Evolutionary conservation across 768 basidiomycete species (phyloP).

Genomic region (Boletus tomentosulus): DNA sequence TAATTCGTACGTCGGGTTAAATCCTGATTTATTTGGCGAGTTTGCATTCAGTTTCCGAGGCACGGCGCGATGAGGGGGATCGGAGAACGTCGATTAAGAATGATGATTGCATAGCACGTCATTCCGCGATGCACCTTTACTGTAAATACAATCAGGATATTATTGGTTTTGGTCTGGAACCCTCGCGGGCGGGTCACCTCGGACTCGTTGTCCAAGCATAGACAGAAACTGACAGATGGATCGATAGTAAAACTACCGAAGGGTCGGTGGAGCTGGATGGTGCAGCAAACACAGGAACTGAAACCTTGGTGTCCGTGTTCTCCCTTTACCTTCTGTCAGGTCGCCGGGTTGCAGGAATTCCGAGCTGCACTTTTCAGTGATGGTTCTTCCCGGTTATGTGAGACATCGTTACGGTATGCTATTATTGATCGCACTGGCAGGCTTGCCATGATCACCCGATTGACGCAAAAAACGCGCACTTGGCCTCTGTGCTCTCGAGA

Average conservation of each 20-base stretch:
- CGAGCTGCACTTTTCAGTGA: neutral
- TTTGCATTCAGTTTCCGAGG: neutral
- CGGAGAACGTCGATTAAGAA: neutral
- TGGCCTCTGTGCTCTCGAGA: neutral
- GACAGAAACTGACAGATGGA: neutral
- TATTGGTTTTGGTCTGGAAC: neutral
- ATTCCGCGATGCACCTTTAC: neutral
- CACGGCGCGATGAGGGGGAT: slow-evolving; percentile 1
- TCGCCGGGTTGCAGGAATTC: too few relatives aligned
- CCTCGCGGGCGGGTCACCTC: neutral
- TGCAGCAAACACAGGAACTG: neutral
- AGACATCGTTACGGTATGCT: neutral
- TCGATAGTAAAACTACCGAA: neutral
- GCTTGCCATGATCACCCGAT: neutral
- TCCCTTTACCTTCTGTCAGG: neutral
- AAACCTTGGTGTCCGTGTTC: neutral
- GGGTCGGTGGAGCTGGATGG: neutral
- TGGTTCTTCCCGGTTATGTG: neutral
- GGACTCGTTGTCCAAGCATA: neutral
- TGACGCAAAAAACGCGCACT: neutral
- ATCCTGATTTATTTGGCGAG: too few relatives aligned
- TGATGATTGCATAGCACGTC: neutral
- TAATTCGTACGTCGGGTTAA: neutral
- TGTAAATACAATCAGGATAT: neutral
- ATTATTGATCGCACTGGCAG: neutral